Conservation (phyloP, 1,284 basidiomycete species). For the Lentinus polychrous region DNA sequence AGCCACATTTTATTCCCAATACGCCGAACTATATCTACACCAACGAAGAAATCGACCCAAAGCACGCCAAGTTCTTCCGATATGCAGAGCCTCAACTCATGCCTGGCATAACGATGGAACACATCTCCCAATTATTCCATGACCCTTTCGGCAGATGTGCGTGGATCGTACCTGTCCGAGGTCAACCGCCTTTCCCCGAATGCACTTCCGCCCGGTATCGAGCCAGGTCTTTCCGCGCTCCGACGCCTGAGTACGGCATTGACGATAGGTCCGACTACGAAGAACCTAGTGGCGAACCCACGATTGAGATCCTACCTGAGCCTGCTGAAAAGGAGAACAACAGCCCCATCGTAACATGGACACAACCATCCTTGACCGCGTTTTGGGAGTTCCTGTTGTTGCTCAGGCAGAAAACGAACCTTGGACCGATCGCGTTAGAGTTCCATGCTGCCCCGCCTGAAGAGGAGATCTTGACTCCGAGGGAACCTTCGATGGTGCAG, state of each 20-base stretch:
- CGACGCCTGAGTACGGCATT: too few relatives aligned
- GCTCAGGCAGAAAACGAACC: conserved; percentile 29
- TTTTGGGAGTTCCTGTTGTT: conserved; percentile 50
- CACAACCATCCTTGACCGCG: conserved; percentile 31
- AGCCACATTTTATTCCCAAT: background rate
- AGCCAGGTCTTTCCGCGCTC: conserved; percentile 12
- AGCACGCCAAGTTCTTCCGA: background rate
- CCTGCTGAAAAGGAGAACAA: background rate
- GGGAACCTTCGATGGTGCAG: background rate
- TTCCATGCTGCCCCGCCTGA: conserved; percentile 34
- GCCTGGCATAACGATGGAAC: conserved; percentile 32
- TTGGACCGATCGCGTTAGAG: conserved; percentile 48
- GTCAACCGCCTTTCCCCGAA: conserved; percentile 42
- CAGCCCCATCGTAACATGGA: conserved; percentile 40
- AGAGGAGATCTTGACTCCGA: conserved; percentile 8
- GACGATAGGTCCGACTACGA: too few relatives aligned
- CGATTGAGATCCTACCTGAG: background rate
- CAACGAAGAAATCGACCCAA: background rate
- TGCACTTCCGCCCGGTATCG: conserved; percentile 37
- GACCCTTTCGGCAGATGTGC: conserved; percentile 37
- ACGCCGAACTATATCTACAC: background rate
- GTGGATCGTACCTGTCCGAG: conserved; percentile 63
- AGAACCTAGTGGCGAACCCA: background rate
- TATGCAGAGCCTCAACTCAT: conserved; percentile 16
- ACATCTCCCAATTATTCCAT: conserved; percentile 19